Conservation (phyloP, 352 stramenopile genomes). For the Globisporangium cederbergense region DNA sequence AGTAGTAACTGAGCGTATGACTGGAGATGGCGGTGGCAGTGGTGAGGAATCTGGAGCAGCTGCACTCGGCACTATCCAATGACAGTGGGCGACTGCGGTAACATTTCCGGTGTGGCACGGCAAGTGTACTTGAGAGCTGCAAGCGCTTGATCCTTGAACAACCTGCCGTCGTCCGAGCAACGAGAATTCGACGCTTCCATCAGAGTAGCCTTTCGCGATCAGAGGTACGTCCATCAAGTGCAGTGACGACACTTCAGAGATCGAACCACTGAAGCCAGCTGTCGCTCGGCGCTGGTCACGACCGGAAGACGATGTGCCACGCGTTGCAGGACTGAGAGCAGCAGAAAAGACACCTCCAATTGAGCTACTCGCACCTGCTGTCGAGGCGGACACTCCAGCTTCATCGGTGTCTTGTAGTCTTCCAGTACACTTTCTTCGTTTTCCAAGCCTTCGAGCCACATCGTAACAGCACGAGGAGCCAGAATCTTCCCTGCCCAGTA, state of each 20-base stretch:
- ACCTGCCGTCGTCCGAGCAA: slow-evolving; percentile 22
- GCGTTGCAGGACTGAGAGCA: background rate
- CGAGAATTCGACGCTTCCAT: slow-evolving; percentile 43
- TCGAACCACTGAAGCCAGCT: background rate
- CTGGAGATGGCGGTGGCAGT: background rate
- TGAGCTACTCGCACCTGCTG: background rate
- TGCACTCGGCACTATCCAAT: slow-evolving; percentile 22
- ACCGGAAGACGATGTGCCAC: slow-evolving; percentile 3
- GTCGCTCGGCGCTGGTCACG: slow-evolving; percentile 4
- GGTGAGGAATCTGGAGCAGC: background rate
- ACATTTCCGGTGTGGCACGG: slow-evolving; percentile 37
- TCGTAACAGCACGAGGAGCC: slow-evolving; percentile 32
- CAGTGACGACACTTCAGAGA: slow-evolving; percentile 14
- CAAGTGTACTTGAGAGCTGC: slow-evolving; percentile 14
- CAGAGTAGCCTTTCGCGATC: slow-evolving; percentile 39
- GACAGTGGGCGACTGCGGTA: slow-evolving; percentile 47
- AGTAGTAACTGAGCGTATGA: background rate
- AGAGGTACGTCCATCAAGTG: slow-evolving; percentile 64
- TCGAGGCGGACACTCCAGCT: background rate
- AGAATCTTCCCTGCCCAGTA: slow-evolving; percentile 37
- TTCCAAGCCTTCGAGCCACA: slow-evolving; percentile 24
- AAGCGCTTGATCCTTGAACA: slow-evolving; percentile 16
- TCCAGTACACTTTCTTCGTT: slow-evolving; percentile 22
- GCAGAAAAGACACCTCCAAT: slow-evolving; percentile 24
- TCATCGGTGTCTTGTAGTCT: slow-evolving; percentile 1